Conservation (phyloP, 2,329 filamentous ascomycete genomes). For the Sporothrix phasma region DNA sequence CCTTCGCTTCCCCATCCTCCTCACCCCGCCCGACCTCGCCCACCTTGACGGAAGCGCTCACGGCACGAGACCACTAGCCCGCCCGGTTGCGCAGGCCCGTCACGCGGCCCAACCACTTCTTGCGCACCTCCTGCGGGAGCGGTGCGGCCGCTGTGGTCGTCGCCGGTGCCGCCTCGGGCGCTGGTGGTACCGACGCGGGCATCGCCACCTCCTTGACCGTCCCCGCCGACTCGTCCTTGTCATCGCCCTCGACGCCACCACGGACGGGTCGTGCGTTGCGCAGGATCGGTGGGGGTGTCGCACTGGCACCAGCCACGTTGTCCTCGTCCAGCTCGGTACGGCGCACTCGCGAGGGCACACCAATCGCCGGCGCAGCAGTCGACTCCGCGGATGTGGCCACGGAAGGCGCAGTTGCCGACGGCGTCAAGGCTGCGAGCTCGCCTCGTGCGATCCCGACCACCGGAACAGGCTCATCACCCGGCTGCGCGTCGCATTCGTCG, state of each 20-base stretch:
- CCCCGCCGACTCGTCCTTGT: neutral
- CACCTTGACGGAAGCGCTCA: neutral
- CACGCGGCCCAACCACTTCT: slow-evolving; percentile 27
- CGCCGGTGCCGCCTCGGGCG: neutral
- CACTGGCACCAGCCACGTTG: slow-evolving; percentile 27
- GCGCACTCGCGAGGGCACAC: slow-evolving; percentile 32
- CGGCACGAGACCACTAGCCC: slow-evolving; percentile 17
- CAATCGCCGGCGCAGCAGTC: slow-evolving; percentile 23
- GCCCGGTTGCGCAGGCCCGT: slow-evolving; percentile 25
- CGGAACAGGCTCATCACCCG: slow-evolving; percentile 43
- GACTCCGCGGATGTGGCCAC: slow-evolving; percentile 21
- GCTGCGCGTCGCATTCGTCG: slow-evolving; percentile 28
- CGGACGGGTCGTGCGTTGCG: slow-evolving; percentile 28
- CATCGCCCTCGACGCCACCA: slow-evolving; percentile 14
- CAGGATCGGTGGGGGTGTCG: slow-evolving; percentile 48
- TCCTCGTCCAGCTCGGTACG: slow-evolving; percentile 31
- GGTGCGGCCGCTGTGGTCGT: neutral
- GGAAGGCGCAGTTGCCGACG: slow-evolving; percentile 22
- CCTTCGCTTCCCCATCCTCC: neutral
- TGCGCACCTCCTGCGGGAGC: slow-evolving; percentile 11
- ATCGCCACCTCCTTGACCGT: neutral
- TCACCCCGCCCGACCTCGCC: too few relatives aligned
- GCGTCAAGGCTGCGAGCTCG: slow-evolving; percentile 16
- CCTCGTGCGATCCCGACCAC: slow-evolving; percentile 34
- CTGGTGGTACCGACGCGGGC: neutral